Evolutionary conservation across 2,329 filamentous ascomycete species (phyloP), one percentile per base, ranked within the genome.

Genomic region (Dactylellina leptospora): DNA sequence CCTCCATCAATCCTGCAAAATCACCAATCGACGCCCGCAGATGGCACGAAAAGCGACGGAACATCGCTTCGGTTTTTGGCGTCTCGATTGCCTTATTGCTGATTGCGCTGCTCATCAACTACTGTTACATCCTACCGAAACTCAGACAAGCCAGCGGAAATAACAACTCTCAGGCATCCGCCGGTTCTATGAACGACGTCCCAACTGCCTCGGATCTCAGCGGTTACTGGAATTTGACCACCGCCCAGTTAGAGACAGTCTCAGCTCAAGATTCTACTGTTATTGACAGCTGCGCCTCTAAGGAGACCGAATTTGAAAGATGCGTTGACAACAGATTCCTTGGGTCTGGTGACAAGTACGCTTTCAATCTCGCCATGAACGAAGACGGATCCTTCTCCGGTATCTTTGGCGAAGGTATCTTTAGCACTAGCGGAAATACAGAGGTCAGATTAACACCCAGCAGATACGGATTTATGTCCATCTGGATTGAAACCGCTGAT

Each of bases 281-380:
- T 30, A 18, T 63, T 18, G 66, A 71, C 28, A 58, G 27, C 25
- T 71, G 66, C 45, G 36, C 23, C 44, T 62, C 66, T 6, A 71
- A 71, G 38, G 50, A 58, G 22, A 38, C 58, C 3, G 66, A 71
- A 59, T 71, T 71, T 23, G 59, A 56, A 11, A 47, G 66, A 45
- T 71, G 66, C 16, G 66, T 62, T 28, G 58, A 71, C n/a, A 71
- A 47, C 51, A 63, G 59, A 53, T 71, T 58, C 27, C 66, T 71
- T n/a, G 50, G 13, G 9, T 42, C 44, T 20, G 44, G 42, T 13
- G 45, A 53, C 20, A 68, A 68, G 13, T 71, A 47, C 13, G 28
- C 22, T 22, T 71, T 71, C 44, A 38, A 71, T 27, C 51, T 71
- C n/a, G 36, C 28, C 1, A 54, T 56, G 58, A 63, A 71, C 22